Percentiles rank a stretch among this genome's conserved stretches.
Evolutionary conservation across 371 early-diverging fungal genomes (phyloP).

Genomic region (Mucor circinelloides): DNA sequence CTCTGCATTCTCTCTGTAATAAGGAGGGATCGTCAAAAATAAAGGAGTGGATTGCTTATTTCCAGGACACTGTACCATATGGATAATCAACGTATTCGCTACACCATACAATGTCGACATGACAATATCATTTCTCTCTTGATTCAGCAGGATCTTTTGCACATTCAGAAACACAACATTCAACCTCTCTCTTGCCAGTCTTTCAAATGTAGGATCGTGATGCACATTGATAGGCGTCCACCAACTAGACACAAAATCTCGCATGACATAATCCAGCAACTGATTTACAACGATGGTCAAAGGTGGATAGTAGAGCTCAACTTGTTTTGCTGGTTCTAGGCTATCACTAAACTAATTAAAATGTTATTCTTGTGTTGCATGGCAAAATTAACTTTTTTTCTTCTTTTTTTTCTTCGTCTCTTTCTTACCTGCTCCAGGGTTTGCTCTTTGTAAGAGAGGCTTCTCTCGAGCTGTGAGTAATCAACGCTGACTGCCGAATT

Average conservation of each 20-base stretch:
- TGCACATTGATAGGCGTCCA: conserved; percentile 43
- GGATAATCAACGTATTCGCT: conserved; percentile 55
- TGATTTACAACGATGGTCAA: conserved; percentile 35
- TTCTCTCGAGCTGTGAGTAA: not conserved
- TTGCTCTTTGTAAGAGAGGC: conserved; percentile 2
- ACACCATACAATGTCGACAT: conserved; percentile 51
- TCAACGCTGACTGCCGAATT: not conserved
- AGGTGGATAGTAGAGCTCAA: conserved; percentile 38
- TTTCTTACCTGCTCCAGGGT: conserved; percentile 3
- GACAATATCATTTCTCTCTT: conserved; percentile 51
- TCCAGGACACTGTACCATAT: conserved; percentile 35
- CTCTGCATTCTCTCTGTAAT: conserved; percentile 48
- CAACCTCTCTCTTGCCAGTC: conserved; percentile 30
- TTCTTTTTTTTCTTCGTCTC: not conserved
- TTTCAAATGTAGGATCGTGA: conserved; percentile 34
- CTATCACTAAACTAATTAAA: conserved; percentile 10
- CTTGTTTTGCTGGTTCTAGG: conserved; percentile 9
- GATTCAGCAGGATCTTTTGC: conserved; percentile 46
- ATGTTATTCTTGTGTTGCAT: not conserved
- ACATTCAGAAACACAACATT: conserved; percentile 34
- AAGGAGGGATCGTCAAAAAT: not conserved
- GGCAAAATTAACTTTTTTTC: not conserved
- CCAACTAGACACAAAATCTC: conserved; percentile 58
- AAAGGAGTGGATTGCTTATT: not conserved
- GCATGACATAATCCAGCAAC: conserved; percentile 43